These are phyloP conservation scores for Alliaria petiolata DNA, from an alignment of 345 rosid species.

Conservation along the genomic window DNA sequence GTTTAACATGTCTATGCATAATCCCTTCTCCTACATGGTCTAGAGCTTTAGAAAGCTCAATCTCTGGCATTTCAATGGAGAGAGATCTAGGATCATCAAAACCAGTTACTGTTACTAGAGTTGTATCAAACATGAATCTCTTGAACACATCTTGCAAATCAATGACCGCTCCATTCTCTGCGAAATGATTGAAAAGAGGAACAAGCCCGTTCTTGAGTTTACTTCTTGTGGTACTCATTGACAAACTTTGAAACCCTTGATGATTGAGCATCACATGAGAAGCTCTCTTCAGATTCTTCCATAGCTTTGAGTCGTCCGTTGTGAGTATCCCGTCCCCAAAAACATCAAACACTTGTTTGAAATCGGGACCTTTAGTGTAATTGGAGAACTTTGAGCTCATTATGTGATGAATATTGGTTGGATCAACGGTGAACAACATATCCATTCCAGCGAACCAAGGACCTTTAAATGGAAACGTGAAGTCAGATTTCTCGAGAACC, in stretches of 20 bases:
- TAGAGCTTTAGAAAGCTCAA: neutral
- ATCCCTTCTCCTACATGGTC: neutral
- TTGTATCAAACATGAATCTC: no score
- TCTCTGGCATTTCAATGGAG: no score
- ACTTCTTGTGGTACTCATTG: no score
- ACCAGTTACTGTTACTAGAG: no score
- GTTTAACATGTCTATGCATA: neutral
- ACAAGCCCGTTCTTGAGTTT: no score
- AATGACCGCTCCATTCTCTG: no score
- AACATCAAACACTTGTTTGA: neutral
- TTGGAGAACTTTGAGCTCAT: neutral
- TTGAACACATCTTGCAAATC: no score
- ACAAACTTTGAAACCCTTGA: neutral
- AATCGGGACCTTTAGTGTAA: neutral
- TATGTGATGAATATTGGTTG: neutral
- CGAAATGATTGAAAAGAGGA: no score
- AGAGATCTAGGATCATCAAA: no score
- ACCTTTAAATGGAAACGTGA: neutral
- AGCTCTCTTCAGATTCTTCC: neutral
- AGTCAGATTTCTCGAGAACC: neutral
- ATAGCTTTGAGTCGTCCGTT: neutral
- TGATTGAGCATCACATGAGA: neutral
- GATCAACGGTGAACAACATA: no score
- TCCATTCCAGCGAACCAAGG: neutral
- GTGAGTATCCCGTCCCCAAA: no score